Percentiles rank a stretch among this genome's conserved stretches.
Conservation (phyloP, 352 stramenopile genomes). For the Pythium myriotylum region DNA sequence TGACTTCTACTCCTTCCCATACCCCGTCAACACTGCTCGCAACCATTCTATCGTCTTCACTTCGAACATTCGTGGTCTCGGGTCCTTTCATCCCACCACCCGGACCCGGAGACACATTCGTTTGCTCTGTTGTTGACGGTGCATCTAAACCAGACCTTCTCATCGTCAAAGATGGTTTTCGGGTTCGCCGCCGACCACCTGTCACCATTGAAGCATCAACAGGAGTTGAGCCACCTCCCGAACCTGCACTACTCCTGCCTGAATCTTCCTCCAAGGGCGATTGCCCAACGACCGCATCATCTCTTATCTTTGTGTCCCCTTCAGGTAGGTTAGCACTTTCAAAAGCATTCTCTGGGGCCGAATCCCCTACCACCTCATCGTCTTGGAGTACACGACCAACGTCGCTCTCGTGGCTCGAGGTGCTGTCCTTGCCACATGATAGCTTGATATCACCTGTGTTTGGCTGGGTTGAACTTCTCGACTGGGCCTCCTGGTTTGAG, state of each 20-base stretch:
- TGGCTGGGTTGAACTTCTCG: no score
- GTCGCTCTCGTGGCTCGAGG: no score
- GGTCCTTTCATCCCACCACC: no score
- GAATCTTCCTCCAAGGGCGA: slow-evolving; percentile 2
- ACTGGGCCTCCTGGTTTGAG: no score
- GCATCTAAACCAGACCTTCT: not conserved
- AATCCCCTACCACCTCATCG: slow-evolving; percentile 19
- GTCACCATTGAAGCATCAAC: not conserved
- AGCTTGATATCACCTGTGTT: no score
- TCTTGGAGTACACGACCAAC: not conserved
- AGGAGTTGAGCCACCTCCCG: slow-evolving; percentile 6
- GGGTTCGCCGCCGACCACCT: slow-evolving; percentile 13
- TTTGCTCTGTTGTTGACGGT: not conserved
- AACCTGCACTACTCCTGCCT: not conserved
- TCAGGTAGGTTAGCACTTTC: not conserved
- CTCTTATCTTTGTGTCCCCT: not conserved
- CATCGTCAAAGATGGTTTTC: slow-evolving; percentile 15
- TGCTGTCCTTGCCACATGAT: no score
- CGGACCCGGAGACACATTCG: not conserved
- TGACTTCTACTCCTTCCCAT: no score
- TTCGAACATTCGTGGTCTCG: not conserved
- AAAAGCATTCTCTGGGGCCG: not conserved
- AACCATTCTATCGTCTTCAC: not conserved
- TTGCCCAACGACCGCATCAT: not conserved
- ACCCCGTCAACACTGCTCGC: no score